Percentiles rank a stretch among this genome's conserved stretches.
phyloP scores from a whole-genome alignment of 73 alveolate species.

The Paramecium bursaria region DNA sequence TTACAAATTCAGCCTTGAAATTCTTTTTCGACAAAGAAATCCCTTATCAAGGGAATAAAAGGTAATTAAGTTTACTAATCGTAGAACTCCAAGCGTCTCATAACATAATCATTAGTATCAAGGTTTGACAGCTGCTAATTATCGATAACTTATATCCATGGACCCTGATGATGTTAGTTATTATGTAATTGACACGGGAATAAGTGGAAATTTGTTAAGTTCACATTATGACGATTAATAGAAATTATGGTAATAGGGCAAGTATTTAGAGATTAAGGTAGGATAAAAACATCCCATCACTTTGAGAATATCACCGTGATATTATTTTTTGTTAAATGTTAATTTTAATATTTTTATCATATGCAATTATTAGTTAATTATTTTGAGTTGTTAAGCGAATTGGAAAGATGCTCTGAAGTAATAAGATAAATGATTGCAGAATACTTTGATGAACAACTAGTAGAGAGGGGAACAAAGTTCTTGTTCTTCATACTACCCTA shows the following conservation, averaged over 20 bases:
- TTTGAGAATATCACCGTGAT: too few species aligned
- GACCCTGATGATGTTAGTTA: conserved; percentile 50
- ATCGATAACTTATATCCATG: conserved; percentile 53
- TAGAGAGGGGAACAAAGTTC: background rate
- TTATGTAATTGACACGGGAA: conserved; percentile 58
- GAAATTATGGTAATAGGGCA: background rate
- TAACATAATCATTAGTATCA: conserved; percentile 9
- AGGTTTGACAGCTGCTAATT: conserved; percentile 63
- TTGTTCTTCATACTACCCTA: conserved; percentile 13
- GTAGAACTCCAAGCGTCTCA: background rate
- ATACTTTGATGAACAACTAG: conserved; percentile 28
- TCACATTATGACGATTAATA: conserved; percentile 49
- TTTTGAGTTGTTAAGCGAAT: background rate
- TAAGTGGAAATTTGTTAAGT: conserved; percentile 19
- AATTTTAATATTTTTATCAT: too few species aligned
- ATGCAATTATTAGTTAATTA: conserved; percentile 56
- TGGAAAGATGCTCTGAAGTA: conserved; percentile 7
- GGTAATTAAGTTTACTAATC: conserved; percentile 6
- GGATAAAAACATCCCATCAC: too few species aligned
- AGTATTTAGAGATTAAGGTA: background rate
- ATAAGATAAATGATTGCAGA: conserved; percentile 57
- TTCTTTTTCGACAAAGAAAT: conserved; percentile 59
- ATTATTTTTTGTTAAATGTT: too few species aligned
- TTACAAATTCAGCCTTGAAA: conserved; percentile 24
- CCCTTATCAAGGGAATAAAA: conserved; percentile 51